phyloP scores from a whole-genome alignment of 805 yeast species.

The Dipodascus geniculatus region DNA sequence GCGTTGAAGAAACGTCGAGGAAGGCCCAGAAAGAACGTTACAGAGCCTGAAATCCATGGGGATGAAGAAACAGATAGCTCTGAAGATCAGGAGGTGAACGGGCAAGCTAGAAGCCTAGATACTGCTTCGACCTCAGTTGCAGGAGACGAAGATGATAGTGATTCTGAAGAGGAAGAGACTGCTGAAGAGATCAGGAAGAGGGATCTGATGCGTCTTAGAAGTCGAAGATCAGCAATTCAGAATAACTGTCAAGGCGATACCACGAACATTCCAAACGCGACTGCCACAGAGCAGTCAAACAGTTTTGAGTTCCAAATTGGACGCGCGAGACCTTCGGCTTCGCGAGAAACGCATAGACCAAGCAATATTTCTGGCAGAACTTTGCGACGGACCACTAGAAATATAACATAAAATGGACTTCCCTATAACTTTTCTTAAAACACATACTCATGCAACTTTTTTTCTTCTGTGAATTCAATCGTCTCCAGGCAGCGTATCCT shows the following conservation, averaged over 20 bases:
- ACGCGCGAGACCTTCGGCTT: background rate
- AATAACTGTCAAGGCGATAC: background rate
- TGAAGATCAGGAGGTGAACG: background rate
- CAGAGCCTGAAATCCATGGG: background rate
- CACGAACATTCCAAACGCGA: background rate
- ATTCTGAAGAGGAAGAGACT: background rate
- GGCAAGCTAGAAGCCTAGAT: background rate
- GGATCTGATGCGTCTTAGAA: constrained; percentile 1
- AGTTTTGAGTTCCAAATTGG: background rate
- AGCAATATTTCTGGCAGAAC: background rate
- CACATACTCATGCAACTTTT: too few species aligned
- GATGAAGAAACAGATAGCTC: background rate
- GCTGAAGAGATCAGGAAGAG: background rate
- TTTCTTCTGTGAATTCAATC: too few species aligned
- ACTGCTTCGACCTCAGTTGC: background rate
- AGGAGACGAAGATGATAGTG: background rate
- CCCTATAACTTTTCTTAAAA: too few species aligned
- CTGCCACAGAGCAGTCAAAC: background rate
- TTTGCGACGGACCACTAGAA: background rate
- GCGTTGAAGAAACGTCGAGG: background rate
- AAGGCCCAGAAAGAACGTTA: background rate
- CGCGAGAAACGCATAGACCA: background rate
- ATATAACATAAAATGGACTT: background rate
- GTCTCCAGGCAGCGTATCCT: too few species aligned
- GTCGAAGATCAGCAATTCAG: background rate